A percentile compares a stretch with the other conserved stretches of the same genome.
Conservation (phyloP, 306 rosid genomes). For the Cicer pinnatifidum region DNA sequence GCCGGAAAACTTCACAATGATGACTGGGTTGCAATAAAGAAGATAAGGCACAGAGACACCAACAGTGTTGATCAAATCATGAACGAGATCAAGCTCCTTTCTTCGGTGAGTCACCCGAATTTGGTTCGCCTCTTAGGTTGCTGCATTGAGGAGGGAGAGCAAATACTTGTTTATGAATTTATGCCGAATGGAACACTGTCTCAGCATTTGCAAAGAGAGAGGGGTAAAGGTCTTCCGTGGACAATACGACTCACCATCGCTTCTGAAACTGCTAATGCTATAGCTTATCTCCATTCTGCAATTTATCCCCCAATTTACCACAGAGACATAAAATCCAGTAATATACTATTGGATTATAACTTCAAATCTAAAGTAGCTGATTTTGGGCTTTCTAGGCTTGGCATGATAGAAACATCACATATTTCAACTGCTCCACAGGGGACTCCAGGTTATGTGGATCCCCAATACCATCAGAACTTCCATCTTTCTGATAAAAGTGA, state of each 20-base stretch:
- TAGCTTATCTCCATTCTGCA: conserved; percentile 89
- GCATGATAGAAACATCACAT: conserved; percentile 81
- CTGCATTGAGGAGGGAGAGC: conserved; percentile 91
- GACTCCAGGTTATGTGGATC: conserved; percentile 97
- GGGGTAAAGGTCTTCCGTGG: conserved; percentile 83
- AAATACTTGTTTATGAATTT: conserved; percentile 84
- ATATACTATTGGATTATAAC: conserved; percentile 76
- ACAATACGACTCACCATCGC: conserved; percentile 83
- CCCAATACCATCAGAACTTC: conserved; percentile 96
- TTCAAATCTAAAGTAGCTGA: conserved; percentile 96
- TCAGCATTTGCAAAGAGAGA: conserved; percentile 82
- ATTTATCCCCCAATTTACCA: conserved; percentile 94
- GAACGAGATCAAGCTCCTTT: conserved; percentile 94
- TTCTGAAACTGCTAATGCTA: conserved; percentile 82
- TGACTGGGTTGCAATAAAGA: conserved; percentile 87
- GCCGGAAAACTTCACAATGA: conserved; percentile 79
- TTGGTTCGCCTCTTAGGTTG: conserved; percentile 93
- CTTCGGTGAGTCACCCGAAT: conserved; percentile 93
- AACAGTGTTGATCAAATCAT: conserved; percentile 85
- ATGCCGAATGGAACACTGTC: conserved; percentile 93
- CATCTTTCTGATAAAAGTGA: conserved; percentile 97
- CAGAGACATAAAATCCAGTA: conserved; percentile 92
- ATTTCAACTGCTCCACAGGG: conserved; percentile 98
- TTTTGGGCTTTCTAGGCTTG: conserved; percentile 96
- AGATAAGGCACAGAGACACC: conserved; percentile 77